These are phyloP conservation scores for Epichloe brachyelytri DNA, from an alignment of 2,329 filamentous ascomycete genomes.

Conservation along the genomic window DNA sequence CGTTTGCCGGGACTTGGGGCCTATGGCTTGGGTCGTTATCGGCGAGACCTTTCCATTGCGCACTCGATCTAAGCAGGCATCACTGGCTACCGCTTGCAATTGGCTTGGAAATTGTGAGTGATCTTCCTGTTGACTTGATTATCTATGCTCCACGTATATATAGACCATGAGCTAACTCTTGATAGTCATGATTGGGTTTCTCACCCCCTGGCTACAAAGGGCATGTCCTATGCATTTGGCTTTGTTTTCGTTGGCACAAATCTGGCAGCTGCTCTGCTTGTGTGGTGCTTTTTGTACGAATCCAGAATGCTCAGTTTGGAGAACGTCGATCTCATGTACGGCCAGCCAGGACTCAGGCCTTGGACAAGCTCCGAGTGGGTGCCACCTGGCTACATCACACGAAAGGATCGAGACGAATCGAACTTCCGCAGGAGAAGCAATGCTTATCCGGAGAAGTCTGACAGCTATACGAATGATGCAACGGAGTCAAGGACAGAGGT, in stretches of 20 bases:
- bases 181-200: constrained; percentile 50
- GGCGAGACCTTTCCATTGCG: constrained; percentile 52
- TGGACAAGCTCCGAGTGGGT: constrained; percentile 46
- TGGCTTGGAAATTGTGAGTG: constrained; percentile 45
- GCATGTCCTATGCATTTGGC: constrained; percentile 50
- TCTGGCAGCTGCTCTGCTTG: constrained; percentile 41
- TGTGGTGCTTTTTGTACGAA: constrained; percentile 61
- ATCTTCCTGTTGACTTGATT: background rate
- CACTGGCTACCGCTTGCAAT: constrained; percentile 40
- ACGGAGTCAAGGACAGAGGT: constrained; percentile 4
- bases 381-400: constrained; percentile 30
- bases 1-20: constrained; percentile 58
- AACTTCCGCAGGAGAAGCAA: constrained; percentile 13
- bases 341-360: constrained; percentile 42
- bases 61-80: constrained; percentile 40
- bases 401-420: constrained; percentile 21
- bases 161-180: background rate
- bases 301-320: constrained; percentile 53
- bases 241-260: constrained; percentile 55
- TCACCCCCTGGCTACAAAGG: constrained; percentile 50
- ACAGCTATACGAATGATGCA: constrained; percentile 3
- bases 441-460: constrained; percentile 4
- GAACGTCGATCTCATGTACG: constrained; percentile 60
- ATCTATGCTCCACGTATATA: background rate
- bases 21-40: constrained; percentile 55